Conservation (phyloP, 305 asterid species). For the Euphrasia arctica region DNA sequence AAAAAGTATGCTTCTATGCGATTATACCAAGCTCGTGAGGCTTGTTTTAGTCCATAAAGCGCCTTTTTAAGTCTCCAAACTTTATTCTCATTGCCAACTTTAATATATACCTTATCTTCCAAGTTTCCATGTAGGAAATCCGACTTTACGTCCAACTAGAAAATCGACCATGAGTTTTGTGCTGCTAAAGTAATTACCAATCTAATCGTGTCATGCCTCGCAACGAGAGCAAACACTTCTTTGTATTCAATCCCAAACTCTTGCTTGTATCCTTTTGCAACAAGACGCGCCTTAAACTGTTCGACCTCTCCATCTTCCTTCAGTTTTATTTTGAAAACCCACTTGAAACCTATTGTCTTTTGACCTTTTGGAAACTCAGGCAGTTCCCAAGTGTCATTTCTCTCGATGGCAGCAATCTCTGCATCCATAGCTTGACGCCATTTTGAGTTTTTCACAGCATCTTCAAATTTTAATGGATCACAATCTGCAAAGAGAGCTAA, state of each 20-base stretch:
- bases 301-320: not conserved
- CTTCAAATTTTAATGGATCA: not conserved
- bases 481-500: constrained; percentile 12
- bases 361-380: not conserved
- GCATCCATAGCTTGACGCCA: not conserved
- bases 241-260: too few species aligned
- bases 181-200: too few species aligned
- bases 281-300: not conserved
- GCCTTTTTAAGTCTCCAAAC: too few species aligned
- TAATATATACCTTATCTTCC: not conserved
- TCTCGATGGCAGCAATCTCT: not conserved
- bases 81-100: too few species aligned
- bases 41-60: too few species aligned
- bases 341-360: not conserved
- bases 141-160: not conserved
- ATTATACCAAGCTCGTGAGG: too few species aligned
- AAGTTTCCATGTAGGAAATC: not conserved
- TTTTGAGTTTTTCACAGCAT: not conserved
- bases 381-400: not conserved
- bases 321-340: not conserved
- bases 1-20: too few species aligned
- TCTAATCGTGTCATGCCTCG: too few species aligned
- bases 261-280: not conserved
- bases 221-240: too few species aligned
- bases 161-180: not conserved